Evolutionary conservation across 306 rosid genomes (phyloP).

Genomic region (Argentina anserina): DNA sequence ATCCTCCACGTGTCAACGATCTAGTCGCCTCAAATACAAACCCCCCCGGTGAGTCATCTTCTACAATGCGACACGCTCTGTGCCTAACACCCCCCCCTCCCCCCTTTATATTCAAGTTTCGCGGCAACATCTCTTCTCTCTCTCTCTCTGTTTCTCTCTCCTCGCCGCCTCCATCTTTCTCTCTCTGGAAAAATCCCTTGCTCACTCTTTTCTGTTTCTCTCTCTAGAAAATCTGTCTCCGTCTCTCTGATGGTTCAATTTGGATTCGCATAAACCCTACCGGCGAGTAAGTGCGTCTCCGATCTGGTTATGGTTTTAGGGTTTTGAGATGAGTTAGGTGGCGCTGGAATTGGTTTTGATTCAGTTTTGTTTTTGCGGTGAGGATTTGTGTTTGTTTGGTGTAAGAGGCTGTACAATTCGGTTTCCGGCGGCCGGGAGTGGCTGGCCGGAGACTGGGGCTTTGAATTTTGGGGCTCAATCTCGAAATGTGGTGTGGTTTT

Average conservation of each 20-base stretch:
- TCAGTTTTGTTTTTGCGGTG: background rate
- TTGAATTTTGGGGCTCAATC: slow-evolving; percentile 14
- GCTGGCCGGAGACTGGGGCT: background rate
- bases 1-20: slow-evolving; percentile 18
- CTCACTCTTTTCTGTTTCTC: slow-evolving; percentile 18
- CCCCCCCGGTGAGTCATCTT: slow-evolving; percentile 25
- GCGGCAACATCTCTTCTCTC: slow-evolving; percentile 57
- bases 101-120: slow-evolving; percentile 63
- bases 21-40: slow-evolving; percentile 17
- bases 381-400: background rate
- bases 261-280: slow-evolving; percentile 37
- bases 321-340: slow-evolving; percentile 19
- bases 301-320: slow-evolving; percentile 52
- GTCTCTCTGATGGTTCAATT: slow-evolving; percentile 12
- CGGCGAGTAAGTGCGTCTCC: slow-evolving; percentile 35
- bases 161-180: slow-evolving; percentile 14
- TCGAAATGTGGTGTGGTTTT: slow-evolving; percentile 11
- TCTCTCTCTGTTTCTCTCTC: slow-evolving; percentile 19
- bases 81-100: no score
- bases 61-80: background rate
- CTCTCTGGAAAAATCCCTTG: slow-evolving; percentile 7
- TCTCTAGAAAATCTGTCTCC: slow-evolving; percentile 6
- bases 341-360: background rate
- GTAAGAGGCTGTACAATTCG: background rate
- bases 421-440: background rate